Evolutionary conservation across 495 filamentous ascomycete genomes (phyloP), one percentile per base, ranked within the genome.

Genomic region (Chaetomidium leptoderma): DNA sequence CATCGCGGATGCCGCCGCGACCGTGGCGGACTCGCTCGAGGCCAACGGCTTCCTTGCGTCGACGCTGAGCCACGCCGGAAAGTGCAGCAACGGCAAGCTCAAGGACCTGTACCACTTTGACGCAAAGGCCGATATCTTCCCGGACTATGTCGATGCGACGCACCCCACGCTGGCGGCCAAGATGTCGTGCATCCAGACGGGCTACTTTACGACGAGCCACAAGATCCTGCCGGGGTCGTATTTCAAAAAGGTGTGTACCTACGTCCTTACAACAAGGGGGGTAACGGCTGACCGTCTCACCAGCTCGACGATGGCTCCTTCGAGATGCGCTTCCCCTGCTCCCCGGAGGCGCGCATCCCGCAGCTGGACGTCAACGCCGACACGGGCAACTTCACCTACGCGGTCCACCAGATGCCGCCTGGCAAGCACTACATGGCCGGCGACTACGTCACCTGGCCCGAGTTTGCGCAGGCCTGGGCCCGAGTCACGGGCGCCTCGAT

Each of bases 1-100:
- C 53, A 75, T 81, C 10, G 76, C 74, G 7, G 72, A 81, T 44
- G 81, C 77, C 0, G 82, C 81, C 5, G 79, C 81, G 11, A 65
- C 55, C 3, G 66, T 59, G 0, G 66, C 75, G 1, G 69, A 70
- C 19, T 74, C 72, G 2, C 74, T 82, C 13, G 72, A 79, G 30
- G 69, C 75, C 13, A 72, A 71, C 14, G 70, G 68, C 4, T 74
- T 83, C 55, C 56, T 81, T 7, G 71, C 72, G 9, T 78, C 74
- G 36, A 74, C 71, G 3, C 64, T 81, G 35, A 68, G 70, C 49
- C 64, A 73, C 36, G 66, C 69, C 2, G 53, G 55, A 9, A 73
- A 74, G 60, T 68, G 64, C 63, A 72, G 64, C 53, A 59, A 59
- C 11, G 75, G 74, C 17, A 69, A 61, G 59, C 70, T 71, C 58